These are phyloP conservation scores for Erodium moschatum DNA, from an alignment of 441 rosid species.

Conservation along the genomic window DNA sequence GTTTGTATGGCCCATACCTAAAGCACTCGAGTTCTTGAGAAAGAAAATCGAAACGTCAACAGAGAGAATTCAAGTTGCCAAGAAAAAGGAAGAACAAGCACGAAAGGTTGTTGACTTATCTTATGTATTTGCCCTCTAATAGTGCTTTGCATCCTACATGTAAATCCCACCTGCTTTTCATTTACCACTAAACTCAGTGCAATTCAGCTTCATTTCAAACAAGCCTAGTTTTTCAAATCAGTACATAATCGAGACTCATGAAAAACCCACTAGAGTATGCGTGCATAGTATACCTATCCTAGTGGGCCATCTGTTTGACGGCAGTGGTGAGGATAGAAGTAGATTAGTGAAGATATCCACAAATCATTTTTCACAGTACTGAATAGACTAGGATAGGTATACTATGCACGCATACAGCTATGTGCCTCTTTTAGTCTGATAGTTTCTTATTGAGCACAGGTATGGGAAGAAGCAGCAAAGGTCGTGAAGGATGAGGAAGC, in stretches of 20 bases:
- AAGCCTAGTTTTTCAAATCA: background rate
- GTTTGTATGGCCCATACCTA: constrained; percentile 20
- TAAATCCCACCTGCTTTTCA: background rate
- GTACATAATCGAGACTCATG: too few species aligned
- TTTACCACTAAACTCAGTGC: background rate
- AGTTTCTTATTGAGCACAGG: constrained; percentile 27
- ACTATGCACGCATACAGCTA: background rate
- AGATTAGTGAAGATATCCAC: background rate
- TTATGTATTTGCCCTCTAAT: background rate
- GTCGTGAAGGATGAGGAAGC: constrained; percentile 72
- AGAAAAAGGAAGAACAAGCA: constrained; percentile 70
- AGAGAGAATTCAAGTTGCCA: constrained; percentile 58
- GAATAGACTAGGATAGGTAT: background rate
- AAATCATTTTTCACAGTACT: background rate
- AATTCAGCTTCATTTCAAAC: background rate
- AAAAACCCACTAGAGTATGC: too few species aligned
- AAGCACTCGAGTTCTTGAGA: constrained; percentile 77
- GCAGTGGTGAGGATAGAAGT: too few species aligned
- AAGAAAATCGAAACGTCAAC: constrained; percentile 72
- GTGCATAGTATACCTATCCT: too few species aligned
- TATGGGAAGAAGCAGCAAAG: constrained; percentile 62
- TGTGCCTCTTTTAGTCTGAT: constrained; percentile 3
- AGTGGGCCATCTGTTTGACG: too few species aligned
- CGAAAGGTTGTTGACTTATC: constrained; percentile 41
- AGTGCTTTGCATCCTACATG: background rate